Base-by-base conservation (phyloP, 306 rosid genomes). In the Citrullus amarus region DNA sequence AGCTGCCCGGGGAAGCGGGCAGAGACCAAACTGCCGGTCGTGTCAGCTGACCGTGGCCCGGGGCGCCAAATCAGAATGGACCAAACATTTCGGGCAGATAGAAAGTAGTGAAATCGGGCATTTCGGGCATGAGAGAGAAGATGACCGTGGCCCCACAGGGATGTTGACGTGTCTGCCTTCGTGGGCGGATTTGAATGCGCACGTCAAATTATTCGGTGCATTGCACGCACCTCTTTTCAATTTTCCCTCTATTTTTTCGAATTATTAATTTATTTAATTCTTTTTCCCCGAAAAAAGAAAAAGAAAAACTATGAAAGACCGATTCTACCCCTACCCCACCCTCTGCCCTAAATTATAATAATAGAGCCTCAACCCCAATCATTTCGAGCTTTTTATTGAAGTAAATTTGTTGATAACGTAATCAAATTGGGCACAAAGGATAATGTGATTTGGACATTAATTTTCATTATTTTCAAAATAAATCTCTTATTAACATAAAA, bases 11-110 rank as follows among this genome's bases (percentile, higher is more conserved):
- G 79, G 69, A 55, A 76, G 39, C 79, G 79, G 79, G 79, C 79
- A 57, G 79, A 32, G 69, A 17, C 46, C 62, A 43, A 36, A 55
- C 68, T 76, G 66, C 55, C 20, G 66, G 67, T 41, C 48, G 44
- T 36, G 39, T 76, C 79, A 59, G 68, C n/a, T 73, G 77, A 73
- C 77, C 77, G 77, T 28, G 75, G 75, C 53, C 75, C 54, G 76
- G 66, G 63, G 38, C 16, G 6, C 41, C 30, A 58, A 75, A 44
- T 11, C 8, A 59, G 59, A 56, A n/a, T 41, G 36, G 62, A 63
- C 72, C 69, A 89, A 89, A 87, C 88, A 86, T 36, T 50, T 81
- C 75, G 87, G 93, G 85, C 87, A 88, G 80, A 38, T 13, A 36
- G 61, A 63, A 78, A 81, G 79, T 51, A 74, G 82, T 58, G 74